Base-by-base conservation (phyloP, 2,329 filamentous ascomycete species). In the Venturia effusa region DNA sequence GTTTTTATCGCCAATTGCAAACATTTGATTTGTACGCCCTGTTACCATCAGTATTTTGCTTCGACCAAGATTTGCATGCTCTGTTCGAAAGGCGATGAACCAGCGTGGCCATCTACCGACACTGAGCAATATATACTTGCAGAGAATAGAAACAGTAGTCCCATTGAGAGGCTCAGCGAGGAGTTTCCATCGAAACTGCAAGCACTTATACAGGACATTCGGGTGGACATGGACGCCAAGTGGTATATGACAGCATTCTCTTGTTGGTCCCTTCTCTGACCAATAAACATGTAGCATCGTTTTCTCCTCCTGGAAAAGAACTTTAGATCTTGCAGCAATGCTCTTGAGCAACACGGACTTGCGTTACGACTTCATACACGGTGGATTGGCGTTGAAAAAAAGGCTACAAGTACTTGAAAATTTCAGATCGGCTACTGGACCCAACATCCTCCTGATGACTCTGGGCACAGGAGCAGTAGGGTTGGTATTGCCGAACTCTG, bases 251-350 rank as follows among this genome's bases (percentile, higher is more conserved):
- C n/a, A 41, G 39, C 8, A 41, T 8, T 8, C 39, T 17, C 8
- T 8, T 17, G 17, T 17, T 41, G 39, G 8, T 41, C 39, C 39
- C 17, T 41, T 17, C 8, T 41, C 8, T 8, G 8, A 41, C 17
- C 17, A 8, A 41, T 8, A 41, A 8, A 8, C 8, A 8, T 41
- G 39, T 17, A 83, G 81, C 60, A 73, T 83, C 19, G 75, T 83
- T 0, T 84, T 84, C 64, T 82, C 80, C 0, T 78, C 72, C 0
- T 83, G 81, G 81, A 75, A 77, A 19, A 67, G 76, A 13, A 82
- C 77, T 0, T 77, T 84, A 1, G 76, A 82, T 51, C 64, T 82
- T 1, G 71, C 83, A 0, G 72, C 79, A 41, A 41, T 8, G 39
- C 39, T 41, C 39, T 41, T 41, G 17, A 17, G 17, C 8, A 8